A percentile compares a stretch with the other conserved stretches of the same genome.
These are phyloP conservation scores for Sporothrix luriei DNA, from an alignment of 2,329 filamentous ascomycete species.

Conservation along the genomic window DNA sequence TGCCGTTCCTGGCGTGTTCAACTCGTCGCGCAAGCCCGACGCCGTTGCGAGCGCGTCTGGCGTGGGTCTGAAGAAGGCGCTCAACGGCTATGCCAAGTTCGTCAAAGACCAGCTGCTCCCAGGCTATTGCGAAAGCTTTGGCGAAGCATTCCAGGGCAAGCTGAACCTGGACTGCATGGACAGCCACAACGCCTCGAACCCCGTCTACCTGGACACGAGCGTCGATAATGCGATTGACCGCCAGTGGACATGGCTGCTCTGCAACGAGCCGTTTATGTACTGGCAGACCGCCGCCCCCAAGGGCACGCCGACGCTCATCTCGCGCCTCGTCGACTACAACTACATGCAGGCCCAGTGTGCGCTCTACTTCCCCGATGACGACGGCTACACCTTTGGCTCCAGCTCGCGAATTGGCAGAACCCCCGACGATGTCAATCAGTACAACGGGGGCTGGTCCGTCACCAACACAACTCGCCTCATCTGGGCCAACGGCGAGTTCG, in stretches of 20 bases:
- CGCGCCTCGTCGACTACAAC: slow-evolving; percentile 43
- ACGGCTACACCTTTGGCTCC: slow-evolving; percentile 44
- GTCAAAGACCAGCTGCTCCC: slow-evolving; percentile 49
- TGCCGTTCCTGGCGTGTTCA: slow-evolving; percentile 45
- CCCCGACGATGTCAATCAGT: slow-evolving; percentile 44
- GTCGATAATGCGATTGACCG: slow-evolving; percentile 50
- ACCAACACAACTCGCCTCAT: slow-evolving; percentile 47
- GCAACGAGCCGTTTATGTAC: slow-evolving; percentile 53
- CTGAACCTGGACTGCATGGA: slow-evolving; percentile 53
- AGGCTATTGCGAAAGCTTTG: slow-evolving; percentile 49
- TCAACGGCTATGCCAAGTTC: slow-evolving; percentile 57
- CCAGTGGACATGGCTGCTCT: slow-evolving; percentile 60
- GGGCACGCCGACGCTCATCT: slow-evolving; percentile 47
- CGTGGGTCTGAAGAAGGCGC: slow-evolving; percentile 53
- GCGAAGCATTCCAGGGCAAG: slow-evolving; percentile 47
- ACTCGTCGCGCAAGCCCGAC: slow-evolving; percentile 42
- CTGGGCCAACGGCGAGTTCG: slow-evolving; percentile 48
- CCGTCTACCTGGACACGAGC: slow-evolving; percentile 45
- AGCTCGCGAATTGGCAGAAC: slow-evolving; percentile 40
- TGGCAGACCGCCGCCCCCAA: slow-evolving; percentile 52
- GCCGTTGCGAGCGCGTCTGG: slow-evolving; percentile 51
- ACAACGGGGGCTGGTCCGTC: slow-evolving; percentile 48
- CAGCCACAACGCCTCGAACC: slow-evolving; percentile 51
- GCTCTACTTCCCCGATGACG: slow-evolving; percentile 48
- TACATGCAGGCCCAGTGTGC: slow-evolving; percentile 52